Evolutionary conservation across 202 grass and related monocot genomes (phyloP), one percentile per base, ranked within the genome.

Genomic region (Cymbopogon flexuosus): DNA sequence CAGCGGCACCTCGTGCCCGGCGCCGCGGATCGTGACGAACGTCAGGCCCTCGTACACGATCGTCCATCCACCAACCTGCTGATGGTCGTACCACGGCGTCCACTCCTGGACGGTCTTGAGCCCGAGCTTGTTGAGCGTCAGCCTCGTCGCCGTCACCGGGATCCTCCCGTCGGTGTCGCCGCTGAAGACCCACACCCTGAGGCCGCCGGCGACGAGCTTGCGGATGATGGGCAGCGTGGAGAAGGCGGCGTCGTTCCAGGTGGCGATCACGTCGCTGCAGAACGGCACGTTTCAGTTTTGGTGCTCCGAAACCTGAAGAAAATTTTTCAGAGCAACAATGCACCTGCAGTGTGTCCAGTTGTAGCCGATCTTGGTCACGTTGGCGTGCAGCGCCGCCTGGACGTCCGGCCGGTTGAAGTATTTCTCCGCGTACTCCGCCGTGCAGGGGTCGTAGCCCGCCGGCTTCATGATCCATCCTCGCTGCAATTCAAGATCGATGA

Each of bases 341-440:
- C 66, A 94, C 94, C 94, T 97, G 94, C 96, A 99, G 57, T 89
- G 92, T 42, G 96, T 99, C 96, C 96, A 99, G 73, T 93, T 93
- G 49, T 96, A 96, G 54, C 80, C 83, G 14, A 96, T 85, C 10
- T 79, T 79, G 30, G 96, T 99, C 56, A 88, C 85, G 78, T 99
- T 99, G 0, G 96, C 90, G 79, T 99, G 96, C 79, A 96, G 80
- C 39, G 96, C 90, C 72, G 76, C 63, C 83, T 99, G 96, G 34
- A 99, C 96, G 56, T 99, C 96, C 31, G 76, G 84, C 79, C 96
- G 66, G 72, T 99, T 99, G 56, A 99, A 99, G 78, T 99, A 96
- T 46, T 56, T 27, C 85, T 90, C 96, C 15, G 88, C 36, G 74
- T 99, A 80, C 5, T 79, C 9, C 1, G n/a, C 30, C 6, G 90